Evolutionary conservation across 2,329 filamentous ascomycete genomes (phyloP), one percentile per base, ranked within the genome.

Genomic region (Aspergillus proliferans): DNA sequence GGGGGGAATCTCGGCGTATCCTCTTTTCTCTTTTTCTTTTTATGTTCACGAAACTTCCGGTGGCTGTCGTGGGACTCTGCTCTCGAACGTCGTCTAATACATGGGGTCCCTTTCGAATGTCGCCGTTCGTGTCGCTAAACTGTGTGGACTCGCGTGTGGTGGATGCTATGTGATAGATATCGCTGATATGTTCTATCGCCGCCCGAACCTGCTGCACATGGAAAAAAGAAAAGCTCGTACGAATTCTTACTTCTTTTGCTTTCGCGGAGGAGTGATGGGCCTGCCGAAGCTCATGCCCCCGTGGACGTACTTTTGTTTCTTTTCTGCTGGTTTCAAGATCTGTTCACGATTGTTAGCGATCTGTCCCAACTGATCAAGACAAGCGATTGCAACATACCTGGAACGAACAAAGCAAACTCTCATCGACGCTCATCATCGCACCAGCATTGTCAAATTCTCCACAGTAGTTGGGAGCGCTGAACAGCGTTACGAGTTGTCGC

Each of bases 231-330:
- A 80, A 80, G 80, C 84, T 87, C 77, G 85, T 78, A 85, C 85
- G 76, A 80, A 78, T 77, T 79, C 77, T 70, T 82, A 80, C 77
- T 84, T 84, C 73, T 84, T 83, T 71, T 81, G 79, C 73, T 85
- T 87, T 76, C 80, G 78, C 73, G 83, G 81, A 79, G 83, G 78
- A 80, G 82, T 84, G 74, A 81, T 77, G 72, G 82, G 80, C 77
- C 79, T 81, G 77, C 81, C 79, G 76, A 80, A 80, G 76, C 81
- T 84, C 74, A 86, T 79, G 76, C 81, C 79, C 76, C 79, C 79
- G 77, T 84, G 81, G 70, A 94, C 91, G 80, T 95, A 97, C 91
- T 97, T 97, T 88, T 96, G 92, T 86, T 98, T 98, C 86, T 98
- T 98, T 83, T 98, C 93, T 74, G 93, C 93, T 68, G 93, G 93